Evolutionary conservation across 768 basidiomycete species (phyloP).

Genomic region (Gyrodon lividus): DNA sequence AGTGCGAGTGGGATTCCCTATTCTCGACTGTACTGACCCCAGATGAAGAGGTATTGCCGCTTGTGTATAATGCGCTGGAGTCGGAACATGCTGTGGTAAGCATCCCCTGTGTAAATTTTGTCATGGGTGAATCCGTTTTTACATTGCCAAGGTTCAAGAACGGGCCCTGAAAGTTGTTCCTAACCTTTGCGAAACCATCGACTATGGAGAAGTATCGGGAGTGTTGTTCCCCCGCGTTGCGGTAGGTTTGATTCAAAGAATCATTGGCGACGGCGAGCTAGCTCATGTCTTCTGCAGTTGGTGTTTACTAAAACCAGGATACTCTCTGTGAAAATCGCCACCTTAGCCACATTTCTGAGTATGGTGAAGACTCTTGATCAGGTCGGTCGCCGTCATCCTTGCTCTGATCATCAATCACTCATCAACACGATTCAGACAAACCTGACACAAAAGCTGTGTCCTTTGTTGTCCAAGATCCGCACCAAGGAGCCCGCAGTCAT

Average conservation of each 20-base stretch:
- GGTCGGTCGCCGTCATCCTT: constrained; percentile 39
- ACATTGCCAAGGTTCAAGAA: constrained; percentile 76
- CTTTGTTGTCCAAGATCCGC: constrained; percentile 89
- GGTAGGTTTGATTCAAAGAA: constrained; percentile 45
- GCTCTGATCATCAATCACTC: neutral
- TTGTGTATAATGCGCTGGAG: constrained; percentile 95
- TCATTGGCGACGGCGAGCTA: neutral
- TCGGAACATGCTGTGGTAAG: constrained; percentile 85
- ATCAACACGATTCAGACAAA: constrained; percentile 53
- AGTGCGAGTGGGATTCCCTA: constrained; percentile 27
- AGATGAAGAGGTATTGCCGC: constrained; percentile 81
- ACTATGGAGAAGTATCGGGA: constrained; percentile 92
- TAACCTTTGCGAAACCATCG: constrained; percentile 86
- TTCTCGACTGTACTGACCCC: constrained; percentile 6
- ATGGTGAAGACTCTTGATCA: constrained; percentile 93
- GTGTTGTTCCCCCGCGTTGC: constrained; percentile 91
- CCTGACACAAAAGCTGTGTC: constrained; percentile 93
- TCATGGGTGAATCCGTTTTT: constrained; percentile 4
- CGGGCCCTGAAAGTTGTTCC: constrained; percentile 83
- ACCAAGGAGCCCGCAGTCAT: constrained; percentile 96
- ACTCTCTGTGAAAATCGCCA: constrained; percentile 88
- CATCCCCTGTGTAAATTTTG: constrained; percentile 2
- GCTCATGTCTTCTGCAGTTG: constrained; percentile 47
- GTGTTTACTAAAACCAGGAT: constrained; percentile 93
- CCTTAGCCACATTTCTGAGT: constrained; percentile 74